Conservation (phyloP, 1,284 basidiomycete genomes). For the Ceratobasidium sp. region DNA sequence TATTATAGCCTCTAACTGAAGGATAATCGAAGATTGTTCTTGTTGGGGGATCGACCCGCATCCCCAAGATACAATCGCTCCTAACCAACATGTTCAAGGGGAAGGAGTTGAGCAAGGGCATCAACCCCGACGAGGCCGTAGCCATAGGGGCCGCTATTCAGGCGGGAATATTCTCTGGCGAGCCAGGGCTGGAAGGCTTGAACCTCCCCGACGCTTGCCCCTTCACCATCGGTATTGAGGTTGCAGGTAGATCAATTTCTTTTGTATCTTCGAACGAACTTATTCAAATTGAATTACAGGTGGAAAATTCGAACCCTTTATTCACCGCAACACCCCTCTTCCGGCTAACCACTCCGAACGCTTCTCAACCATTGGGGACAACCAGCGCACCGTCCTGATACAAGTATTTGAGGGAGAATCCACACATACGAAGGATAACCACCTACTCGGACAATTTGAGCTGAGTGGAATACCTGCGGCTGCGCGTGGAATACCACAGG, state of each 20-base stretch:
- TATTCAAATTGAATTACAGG: conserved; percentile 68
- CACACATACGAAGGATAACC: conserved; percentile 72
- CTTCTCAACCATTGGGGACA: conserved; percentile 70
- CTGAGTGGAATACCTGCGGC: conserved; percentile 70
- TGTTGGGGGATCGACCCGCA: conserved; percentile 72
- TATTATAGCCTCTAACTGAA: conserved; percentile 49
- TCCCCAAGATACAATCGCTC: conserved; percentile 72
- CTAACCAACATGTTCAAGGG: conserved; percentile 69
- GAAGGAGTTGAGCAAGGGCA: conserved; percentile 67
- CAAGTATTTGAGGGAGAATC: conserved; percentile 71
- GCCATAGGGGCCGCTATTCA: conserved; percentile 99
- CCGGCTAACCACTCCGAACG: conserved; percentile 75
- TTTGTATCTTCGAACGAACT: conserved; percentile 31
- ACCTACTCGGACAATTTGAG: conserved; percentile 72
- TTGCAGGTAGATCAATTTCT: not conserved
- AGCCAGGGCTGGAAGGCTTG: conserved; percentile 64
- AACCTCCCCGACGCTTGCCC: conserved; percentile 64
- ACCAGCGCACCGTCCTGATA: conserved; percentile 65
- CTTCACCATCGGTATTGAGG: conserved; percentile 58
- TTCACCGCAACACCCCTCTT: conserved; percentile 71
- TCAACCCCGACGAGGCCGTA: conserved; percentile 99
- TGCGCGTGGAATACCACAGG: conserved; percentile 69
- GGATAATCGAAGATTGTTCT: conserved; percentile 64
- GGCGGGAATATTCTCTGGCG: conserved; percentile 73
- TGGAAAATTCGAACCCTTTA: conserved; percentile 73